phyloP scores from a whole-genome alignment of 2,329 filamentous ascomycete genomes.

The Lithohypha guttulata region DNA sequence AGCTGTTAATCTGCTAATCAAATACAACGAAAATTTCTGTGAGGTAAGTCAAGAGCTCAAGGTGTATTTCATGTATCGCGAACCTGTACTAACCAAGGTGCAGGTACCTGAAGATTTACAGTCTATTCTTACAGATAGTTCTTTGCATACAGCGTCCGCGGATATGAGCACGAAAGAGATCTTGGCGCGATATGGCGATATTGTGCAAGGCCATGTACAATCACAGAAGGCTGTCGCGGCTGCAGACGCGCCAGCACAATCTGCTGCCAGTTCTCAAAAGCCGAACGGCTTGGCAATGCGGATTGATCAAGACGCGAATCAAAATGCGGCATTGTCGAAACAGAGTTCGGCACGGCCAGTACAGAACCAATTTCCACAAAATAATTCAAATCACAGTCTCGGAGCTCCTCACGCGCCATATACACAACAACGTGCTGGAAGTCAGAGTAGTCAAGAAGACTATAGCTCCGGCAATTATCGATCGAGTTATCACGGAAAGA shows the following conservation, averaged over 20 bases:
- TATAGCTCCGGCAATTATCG: constrained; percentile 14
- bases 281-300: constrained; percentile 42
- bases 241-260: constrained; percentile 44
- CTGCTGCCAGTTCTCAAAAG: constrained; percentile 30
- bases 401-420: constrained; percentile 20
- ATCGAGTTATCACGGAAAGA: constrained; percentile 20
- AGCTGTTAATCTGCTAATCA: constrained; percentile 81
- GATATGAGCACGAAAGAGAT: constrained; percentile 97
- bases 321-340: constrained; percentile 60
- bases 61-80: constrained; percentile 7
- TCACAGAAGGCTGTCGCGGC: constrained; percentile 40
- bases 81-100: constrained; percentile 3
- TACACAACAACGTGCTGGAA: constrained; percentile 18
- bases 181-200: constrained; percentile 80
- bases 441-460: constrained; percentile 16
- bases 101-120: constrained; percentile 90
- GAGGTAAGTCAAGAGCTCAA: constrained; percentile 75
- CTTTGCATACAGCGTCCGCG: constrained; percentile 66
- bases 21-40: constrained; percentile 92
- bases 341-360: constrained; percentile 76
- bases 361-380: constrained; percentile 28
- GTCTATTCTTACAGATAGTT: constrained; percentile 71
- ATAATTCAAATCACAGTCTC: constrained; percentile 7
- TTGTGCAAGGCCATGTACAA: constrained; percentile 51
- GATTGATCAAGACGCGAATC: constrained; percentile 78